Evolutionary conservation across 2,329 filamentous ascomycete species (phyloP).

Genomic region (Aspergillus tanneri): DNA sequence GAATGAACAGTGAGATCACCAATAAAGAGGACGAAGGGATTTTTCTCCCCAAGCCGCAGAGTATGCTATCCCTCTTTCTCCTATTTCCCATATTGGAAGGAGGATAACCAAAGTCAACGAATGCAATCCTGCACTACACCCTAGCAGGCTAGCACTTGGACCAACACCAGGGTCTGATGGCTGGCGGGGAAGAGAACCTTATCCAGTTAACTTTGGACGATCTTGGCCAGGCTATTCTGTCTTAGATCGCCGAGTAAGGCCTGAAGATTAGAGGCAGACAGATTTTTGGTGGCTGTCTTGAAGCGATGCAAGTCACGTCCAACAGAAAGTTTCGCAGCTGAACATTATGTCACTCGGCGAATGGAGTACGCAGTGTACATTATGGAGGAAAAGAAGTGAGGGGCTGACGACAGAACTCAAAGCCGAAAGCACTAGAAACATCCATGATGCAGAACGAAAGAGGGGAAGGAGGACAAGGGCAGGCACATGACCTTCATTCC

Average conservation of each 20-base stretch:
- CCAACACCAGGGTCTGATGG: not conserved
- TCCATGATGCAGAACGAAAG: not conserved
- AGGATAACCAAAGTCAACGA: not conserved
- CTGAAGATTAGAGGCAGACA: too few species aligned
- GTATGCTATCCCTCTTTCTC: not conserved
- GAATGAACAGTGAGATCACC: not conserved
- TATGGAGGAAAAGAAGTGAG: not conserved
- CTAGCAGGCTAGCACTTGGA: not conserved
- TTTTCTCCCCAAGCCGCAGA: not conserved
- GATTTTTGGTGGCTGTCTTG: not conserved
- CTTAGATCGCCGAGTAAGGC: too few species aligned
- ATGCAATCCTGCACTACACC: not conserved
- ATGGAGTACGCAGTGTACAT: too few species aligned
- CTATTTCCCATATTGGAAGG: not conserved
- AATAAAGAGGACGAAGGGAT: not conserved
- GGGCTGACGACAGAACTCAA: too few species aligned
- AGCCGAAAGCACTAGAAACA: too few species aligned
- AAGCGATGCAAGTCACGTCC: too few species aligned
- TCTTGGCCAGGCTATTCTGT: not conserved
- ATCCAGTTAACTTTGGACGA: not conserved
- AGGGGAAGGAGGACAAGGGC: not conserved
- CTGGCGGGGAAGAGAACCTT: not conserved
- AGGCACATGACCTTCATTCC: not conserved
- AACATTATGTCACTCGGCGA: too few species aligned
- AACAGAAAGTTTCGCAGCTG: too few species aligned